Evolutionary conservation across 2,329 filamentous ascomycete species (phyloP), one percentile per base, ranked within the genome.

Genomic region (Colletotrichum sp.): DNA sequence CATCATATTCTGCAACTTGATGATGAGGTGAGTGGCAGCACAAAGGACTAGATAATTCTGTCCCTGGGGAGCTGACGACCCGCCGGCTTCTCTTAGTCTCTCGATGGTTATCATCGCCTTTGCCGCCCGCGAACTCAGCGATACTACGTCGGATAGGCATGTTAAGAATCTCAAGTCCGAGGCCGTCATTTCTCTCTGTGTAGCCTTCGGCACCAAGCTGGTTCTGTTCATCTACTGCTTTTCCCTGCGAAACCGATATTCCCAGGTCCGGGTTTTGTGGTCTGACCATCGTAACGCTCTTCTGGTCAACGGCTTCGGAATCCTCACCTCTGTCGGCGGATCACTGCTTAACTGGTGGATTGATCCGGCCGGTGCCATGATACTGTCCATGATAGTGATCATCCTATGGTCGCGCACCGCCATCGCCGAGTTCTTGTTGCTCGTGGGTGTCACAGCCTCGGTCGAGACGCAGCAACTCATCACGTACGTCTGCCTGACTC

Each of bases 231-330:
- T 98, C 32, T 99, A 98, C 87, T 99, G 96, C 86, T 99, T 94
- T 92, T 92, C 95, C 6, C 86, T 99, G 80, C 93, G 96, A 79
- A 94, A 98, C 86, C 95, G 95, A 81, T 98, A 98, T 87, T 95
- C 93, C 76, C 96, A 98, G 84, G 92, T 98, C 78, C 91, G 94
- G 71, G 98, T 98, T 82, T 88, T 98, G n/a, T 98, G 96, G 96
- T 95, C 98, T 84, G 96, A 98, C 82, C 97, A 99, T 86, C 93
- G 97, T 78, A 99, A 99, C 83, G 97, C 99, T 83, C 89, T 99
- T 18, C 89, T 98, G 81, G 95, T 99, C 89, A 99, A 99, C 83
- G 95, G 95, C 70, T 95, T 98, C 80, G 96, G 94, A 91, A 92
- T 99, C 77, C 85, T 98, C 71, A 98, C 96, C 2, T 96, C 95